Base-by-base conservation (phyloP, 495 filamentous ascomycete genomes). In the Aspergillus bertholletiae region DNA sequence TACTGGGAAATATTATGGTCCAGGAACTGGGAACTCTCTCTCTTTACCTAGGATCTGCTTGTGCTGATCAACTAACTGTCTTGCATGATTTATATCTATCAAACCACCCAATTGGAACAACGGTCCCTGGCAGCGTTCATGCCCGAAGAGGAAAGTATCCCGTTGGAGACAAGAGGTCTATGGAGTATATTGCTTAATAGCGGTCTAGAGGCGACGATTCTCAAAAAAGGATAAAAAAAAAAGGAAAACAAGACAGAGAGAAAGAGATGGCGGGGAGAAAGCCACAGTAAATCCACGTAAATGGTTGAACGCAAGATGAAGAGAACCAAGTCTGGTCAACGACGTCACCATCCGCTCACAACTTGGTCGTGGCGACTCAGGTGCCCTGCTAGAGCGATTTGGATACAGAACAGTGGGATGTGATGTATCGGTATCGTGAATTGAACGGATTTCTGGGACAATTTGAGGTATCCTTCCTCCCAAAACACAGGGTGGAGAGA, bases 281-380 rank as follows among this genome's bases (percentile, higher is more conserved):
- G 30, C 2, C 13, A 3, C 30, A 8, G 8, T 28, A 1, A 37
- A 37, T 15, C 34, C 5, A 37, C 34, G 34, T 37, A 4, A 37
- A 37, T 5, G 13, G 34, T 37, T n/a, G 34, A n/a, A n/a, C 5
- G 34, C 11, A 5, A 2, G 34, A 5, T 5, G 34, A 15, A 37
- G 17, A 15, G 5, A 37, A 37, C 13, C 32, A 53, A 44, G 35
- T 60, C 24, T 52, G 60, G 59, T 62, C 48, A 18, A 53, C 51
- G 57, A 69, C 66, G 66, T 66, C 63, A 69, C 58, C 57, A 64
- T 55, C 65, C 57, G 57, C 45, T 12, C 34, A 18, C 40, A 15
- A 46, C 48, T 32, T 32, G 20, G 18, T 34, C 22, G 47, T 51
- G 46, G 37, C 7, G 20, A 51, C 22, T n/a, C 37, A 40, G 37